Evolutionary conservation across 805 yeast genomes (phyloP).

Genomic region (Barnettozyma botsteinii): DNA sequence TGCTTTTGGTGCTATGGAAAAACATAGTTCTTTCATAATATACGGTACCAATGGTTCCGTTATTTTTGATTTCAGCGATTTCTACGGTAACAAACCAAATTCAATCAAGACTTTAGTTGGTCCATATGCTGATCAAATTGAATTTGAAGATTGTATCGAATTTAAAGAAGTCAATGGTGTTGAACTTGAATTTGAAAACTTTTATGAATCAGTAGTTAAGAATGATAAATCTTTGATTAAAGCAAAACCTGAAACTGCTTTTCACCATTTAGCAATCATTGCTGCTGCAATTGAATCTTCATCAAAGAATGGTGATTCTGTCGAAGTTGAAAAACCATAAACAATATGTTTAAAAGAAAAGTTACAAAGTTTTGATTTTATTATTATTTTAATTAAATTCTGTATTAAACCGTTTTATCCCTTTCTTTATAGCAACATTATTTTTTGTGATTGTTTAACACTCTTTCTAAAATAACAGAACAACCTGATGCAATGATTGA

Average conservation of each 20-base stretch:
- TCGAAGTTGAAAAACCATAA: conserved; percentile 35
- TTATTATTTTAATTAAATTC: background rate
- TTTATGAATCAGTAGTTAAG: conserved; percentile 52
- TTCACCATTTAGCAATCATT: conserved; percentile 88
- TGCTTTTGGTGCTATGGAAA: conserved; percentile 71
- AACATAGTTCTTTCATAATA: conserved; percentile 59
- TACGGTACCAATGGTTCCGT: conserved; percentile 79
- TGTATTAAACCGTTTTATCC: background rate
- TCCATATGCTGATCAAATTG: conserved; percentile 20
- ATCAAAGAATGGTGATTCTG: conserved; percentile 43
- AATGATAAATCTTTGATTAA: conserved; percentile 54
- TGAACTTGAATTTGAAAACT: conserved; percentile 47
- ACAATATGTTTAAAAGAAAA: background rate
- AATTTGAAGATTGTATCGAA: conserved; percentile 22
- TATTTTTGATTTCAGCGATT: conserved; percentile 57
- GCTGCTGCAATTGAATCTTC: conserved; percentile 81
- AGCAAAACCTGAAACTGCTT: conserved; percentile 70
- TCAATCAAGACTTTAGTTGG: conserved; percentile 30
- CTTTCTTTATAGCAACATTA: background rate
- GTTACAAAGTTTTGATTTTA: background rate
- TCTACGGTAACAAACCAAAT: conserved; percentile 37
- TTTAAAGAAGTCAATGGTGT: conserved; percentile 47
- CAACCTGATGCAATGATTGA: conserved; percentile 49
- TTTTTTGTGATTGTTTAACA: conserved; percentile 15
- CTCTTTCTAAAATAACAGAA: conserved; percentile 14